Percentiles rank a stretch among this genome's conserved stretches.
Evolutionary conservation across 345 rosid species (phyloP).

Genomic region (Anastatica hierochuntica): DNA sequence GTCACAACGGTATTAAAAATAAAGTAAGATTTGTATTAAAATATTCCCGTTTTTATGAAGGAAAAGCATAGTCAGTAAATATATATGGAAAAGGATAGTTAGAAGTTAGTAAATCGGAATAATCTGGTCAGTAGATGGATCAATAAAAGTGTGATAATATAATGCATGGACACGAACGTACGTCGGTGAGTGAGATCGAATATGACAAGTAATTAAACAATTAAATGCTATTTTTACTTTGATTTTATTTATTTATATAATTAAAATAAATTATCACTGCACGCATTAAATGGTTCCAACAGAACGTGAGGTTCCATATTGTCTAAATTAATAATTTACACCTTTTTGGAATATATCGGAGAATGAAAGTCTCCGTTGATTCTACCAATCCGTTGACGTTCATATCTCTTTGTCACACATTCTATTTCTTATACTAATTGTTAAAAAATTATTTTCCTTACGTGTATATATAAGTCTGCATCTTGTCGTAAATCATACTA

Average conservation of each 20-base stretch:
- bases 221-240: slow-evolving; percentile 12
- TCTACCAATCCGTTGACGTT: slow-evolving; percentile 40
- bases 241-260: neutral
- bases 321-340: slow-evolving; percentile 24
- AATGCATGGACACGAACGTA: slow-evolving; percentile 22
- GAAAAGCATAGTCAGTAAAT: no score
- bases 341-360: slow-evolving; percentile 45
- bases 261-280: slow-evolving; percentile 1
- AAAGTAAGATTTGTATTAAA: no score
- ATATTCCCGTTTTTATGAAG: no score
- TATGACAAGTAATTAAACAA: slow-evolving; percentile 24
- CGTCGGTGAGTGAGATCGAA: slow-evolving; percentile 31
- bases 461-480: neutral
- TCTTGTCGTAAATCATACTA: neutral
- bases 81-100: no score
- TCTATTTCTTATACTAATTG: neutral
- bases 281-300: slow-evolving; percentile 32
- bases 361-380: slow-evolving; percentile 72
- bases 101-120: no score
- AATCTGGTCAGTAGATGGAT: slow-evolving; percentile 6
- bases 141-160: slow-evolving; percentile 19
- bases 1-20: no score
- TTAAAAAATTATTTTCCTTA: neutral
- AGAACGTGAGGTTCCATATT: slow-evolving; percentile 30
- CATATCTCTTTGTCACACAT: slow-evolving; percentile 22